Evolutionary conservation across 1,139 yeast genomes (phyloP), one percentile per base, ranked within the genome.

Genomic region (Zygoascus hellenicus): DNA sequence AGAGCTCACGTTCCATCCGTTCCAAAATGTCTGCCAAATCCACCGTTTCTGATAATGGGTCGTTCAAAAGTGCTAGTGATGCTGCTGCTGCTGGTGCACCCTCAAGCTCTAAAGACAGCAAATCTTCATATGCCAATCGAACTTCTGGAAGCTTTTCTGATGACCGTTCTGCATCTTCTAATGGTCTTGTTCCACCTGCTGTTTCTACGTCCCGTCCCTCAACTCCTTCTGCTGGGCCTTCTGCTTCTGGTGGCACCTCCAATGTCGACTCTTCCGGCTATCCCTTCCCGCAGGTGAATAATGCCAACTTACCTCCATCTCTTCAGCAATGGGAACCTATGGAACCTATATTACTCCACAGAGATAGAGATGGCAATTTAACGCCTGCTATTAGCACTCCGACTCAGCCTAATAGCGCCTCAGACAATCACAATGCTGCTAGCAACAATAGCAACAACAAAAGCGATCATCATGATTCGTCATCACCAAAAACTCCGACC

Each of bases 1-100:
- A 64, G 47, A 65, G 70, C 5, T 51, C 54, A 26, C 57, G 65
- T 43, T 65, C 70, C 15, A 56, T 62, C 40, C 57, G 68, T 29
- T 64, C 70, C 15, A 54, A 61, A 37, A 52, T 57, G 33, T 46
- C 54, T 47, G 43, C 52, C 50, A 51, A 52, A 48, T 58, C 60
- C 45, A 50, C 42, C 33, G 49, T 49, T 35, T 54, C 60, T 9
- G 58, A 54, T 31, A 57, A 48, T 36, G 59, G 61, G 16, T 56
- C 62, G 14, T 58, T 54, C 51, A 58, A 57, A 49, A 55, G 62
- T 17, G 29, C 36, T 16, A 22, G 22, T 19, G 40, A 38, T 48
- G 14, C n/a, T 37, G n/a, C 14, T 30, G 15, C 32, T 29, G 33
- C 31, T 44, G 16, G 19, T 35, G 37, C 30, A 42, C 35, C 34